phyloP scores from a whole-genome alignment of 257 asterid species.

The Nicotiana knightiana region DNA sequence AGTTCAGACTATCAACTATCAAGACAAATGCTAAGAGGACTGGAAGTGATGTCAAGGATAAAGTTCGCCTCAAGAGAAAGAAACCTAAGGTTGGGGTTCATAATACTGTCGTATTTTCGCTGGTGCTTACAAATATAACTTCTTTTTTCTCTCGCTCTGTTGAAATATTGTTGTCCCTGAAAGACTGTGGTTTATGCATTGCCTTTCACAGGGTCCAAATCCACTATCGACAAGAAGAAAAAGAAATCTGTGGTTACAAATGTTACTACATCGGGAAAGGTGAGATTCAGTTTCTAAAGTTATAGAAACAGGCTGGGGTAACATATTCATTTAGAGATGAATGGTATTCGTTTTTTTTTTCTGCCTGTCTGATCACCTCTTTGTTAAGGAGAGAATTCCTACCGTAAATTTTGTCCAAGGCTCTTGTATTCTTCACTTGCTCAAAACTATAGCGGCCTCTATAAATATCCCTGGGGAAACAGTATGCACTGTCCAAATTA shows the following conservation, averaged over 20 bases:
- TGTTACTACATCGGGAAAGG: conserved; percentile 44
- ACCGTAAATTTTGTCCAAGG: background rate
- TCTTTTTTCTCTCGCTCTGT: background rate
- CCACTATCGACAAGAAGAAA: conserved; percentile 77
- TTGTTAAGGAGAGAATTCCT: background rate
- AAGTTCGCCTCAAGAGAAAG: conserved; percentile 29
- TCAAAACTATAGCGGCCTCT: background rate
- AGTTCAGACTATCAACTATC: conserved; percentile 22
- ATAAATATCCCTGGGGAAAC: background rate
- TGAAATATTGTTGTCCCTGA: background rate
- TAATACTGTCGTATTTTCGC: background rate
- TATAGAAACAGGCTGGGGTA: background rate
- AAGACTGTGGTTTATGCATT: conserved; percentile 6
- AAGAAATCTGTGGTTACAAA: conserved; percentile 27
- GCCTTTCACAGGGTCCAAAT: conserved; percentile 64
- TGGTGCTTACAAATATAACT: background rate
- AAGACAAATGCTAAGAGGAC: conserved; percentile 22
- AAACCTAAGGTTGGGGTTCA: conserved; percentile 25
- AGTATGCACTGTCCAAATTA: background rate
- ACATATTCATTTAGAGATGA: background rate
- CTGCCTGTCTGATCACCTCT: background rate
- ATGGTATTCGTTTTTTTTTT: background rate
- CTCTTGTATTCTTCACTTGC: background rate
- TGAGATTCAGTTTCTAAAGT: conserved; percentile 6
- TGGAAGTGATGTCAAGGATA: conserved; percentile 21